phyloP scores from a whole-genome alignment of 768 basidiomycete genomes.

The Tulasnella sp. region DNA sequence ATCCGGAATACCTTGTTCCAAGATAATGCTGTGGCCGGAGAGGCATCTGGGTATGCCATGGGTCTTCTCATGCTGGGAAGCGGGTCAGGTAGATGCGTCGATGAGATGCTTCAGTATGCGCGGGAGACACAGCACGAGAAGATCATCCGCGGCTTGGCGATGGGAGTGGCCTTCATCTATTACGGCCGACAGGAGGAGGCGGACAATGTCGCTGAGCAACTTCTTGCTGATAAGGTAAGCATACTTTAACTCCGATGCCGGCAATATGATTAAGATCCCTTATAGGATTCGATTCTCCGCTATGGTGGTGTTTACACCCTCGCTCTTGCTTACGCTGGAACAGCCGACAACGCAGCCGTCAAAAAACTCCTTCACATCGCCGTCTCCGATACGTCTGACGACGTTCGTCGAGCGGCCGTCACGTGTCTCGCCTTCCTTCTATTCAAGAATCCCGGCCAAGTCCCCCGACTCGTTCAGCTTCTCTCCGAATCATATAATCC shows the following conservation, averaged over 20 bases:
- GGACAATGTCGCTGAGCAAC: conserved; percentile 68
- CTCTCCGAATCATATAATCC: conserved; percentile 98
- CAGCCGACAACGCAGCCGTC: conserved; percentile 89
- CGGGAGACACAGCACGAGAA: conserved; percentile 99
- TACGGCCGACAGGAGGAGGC: conserved; percentile 93
- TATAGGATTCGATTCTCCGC: conserved; percentile 89
- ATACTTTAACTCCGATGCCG: conserved; percentile 16
- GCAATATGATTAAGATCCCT: conserved; percentile 24
- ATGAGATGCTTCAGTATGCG: conserved; percentile 95
- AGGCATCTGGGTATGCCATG: conserved; percentile 96
- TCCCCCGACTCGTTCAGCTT: conserved; percentile 94
- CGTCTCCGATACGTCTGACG: conserved; percentile 96
- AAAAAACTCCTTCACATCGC: conserved; percentile 91
- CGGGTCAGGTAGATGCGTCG: conserved; percentile 67
- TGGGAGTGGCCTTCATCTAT: conserved; percentile 88
- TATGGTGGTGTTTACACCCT: conserved; percentile 98
- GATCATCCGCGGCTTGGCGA: conserved; percentile 92
- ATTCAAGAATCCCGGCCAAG: conserved; percentile 94
- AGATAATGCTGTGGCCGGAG: conserved; percentile 94
- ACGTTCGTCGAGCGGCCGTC: conserved; percentile 94
- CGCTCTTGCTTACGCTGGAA: conserved; percentile 94
- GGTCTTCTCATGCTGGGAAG: conserved; percentile 98
- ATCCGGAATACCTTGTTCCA: conserved; percentile 84
- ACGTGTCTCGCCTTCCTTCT: conserved; percentile 93
- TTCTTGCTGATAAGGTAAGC: conserved; percentile 81